Conservation (phyloP, 176 grass and related monocot genomes). For the Miscanthus lutarioriparius region DNA sequence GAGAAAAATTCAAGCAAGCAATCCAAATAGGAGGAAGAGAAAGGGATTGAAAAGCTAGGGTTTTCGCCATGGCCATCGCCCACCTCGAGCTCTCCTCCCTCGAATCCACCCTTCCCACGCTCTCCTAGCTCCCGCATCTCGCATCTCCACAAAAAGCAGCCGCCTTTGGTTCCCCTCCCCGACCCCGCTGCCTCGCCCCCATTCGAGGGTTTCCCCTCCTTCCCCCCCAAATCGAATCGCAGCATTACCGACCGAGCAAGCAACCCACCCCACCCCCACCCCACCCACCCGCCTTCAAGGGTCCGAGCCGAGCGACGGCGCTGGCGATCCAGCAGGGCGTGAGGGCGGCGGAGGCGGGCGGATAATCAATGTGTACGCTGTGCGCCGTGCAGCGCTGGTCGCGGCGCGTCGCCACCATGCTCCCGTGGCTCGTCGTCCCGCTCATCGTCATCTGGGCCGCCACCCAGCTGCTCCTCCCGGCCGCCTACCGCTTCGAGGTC, state of each 20-base stretch:
- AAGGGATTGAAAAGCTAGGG: constrained; percentile 51
- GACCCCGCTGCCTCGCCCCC: neutral
- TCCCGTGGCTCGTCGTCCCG: constrained; percentile 86
- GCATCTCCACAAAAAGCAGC: constrained; percentile 33
- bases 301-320: neutral
- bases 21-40: neutral
- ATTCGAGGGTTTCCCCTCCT: constrained; percentile 30
- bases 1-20: neutral
- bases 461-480: constrained; percentile 87
- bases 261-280: neutral
- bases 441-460: constrained; percentile 82
- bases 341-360: constrained; percentile 32
- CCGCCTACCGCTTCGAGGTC: constrained; percentile 82
- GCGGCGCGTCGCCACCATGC: constrained; percentile 84
- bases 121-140: constrained; percentile 35
- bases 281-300: neutral
- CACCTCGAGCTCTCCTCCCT: constrained; percentile 17
- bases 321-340: constrained; percentile 47
- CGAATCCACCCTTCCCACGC: neutral
- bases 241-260: constrained; percentile 27
- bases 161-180: constrained; percentile 30
- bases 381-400: constrained; percentile 97
- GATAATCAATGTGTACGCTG: constrained; percentile 91
- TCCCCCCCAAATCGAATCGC: constrained; percentile 41
- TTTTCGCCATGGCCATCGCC: constrained; percentile 57